These are phyloP conservation scores for Fusarium napiforme DNA, from an alignment of 2,329 filamentous ascomycete species.

Conservation along the genomic window DNA sequence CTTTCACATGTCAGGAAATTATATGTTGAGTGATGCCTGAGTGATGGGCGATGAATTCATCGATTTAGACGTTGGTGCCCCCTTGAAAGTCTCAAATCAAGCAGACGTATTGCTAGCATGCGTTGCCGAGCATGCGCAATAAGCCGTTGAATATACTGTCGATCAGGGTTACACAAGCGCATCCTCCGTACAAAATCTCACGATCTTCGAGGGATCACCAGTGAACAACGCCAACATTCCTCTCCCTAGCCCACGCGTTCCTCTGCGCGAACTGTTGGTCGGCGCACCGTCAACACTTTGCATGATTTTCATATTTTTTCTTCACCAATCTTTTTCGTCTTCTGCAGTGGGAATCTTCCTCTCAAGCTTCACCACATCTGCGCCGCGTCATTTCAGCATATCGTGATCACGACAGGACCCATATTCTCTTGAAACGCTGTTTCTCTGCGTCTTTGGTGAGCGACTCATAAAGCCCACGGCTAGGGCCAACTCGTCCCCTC, in stretches of 20 bases:
- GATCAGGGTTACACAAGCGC: slow-evolving; percentile 13
- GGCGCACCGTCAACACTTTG: background rate
- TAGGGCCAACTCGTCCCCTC: background rate
- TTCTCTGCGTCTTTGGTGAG: background rate
- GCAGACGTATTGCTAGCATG: slow-evolving; percentile 5
- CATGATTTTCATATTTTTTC: background rate
- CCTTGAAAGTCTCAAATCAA: slow-evolving; percentile 22
- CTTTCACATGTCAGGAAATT: slow-evolving; percentile 48
- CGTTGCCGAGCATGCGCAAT: slow-evolving; percentile 22
- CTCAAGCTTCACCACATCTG: background rate
- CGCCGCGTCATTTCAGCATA: background rate
- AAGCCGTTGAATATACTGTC: slow-evolving; percentile 4
- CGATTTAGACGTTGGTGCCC: slow-evolving; percentile 16
- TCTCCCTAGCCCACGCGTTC: slow-evolving; percentile 3
- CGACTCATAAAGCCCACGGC: background rate
- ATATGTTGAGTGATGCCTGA: background rate
- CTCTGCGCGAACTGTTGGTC: background rate
- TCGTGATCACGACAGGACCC: background rate
- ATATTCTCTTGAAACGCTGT: background rate
- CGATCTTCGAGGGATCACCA: slow-evolving; percentile 1
- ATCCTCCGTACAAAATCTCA: slow-evolving; percentile 8
- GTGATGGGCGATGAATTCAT: background rate
- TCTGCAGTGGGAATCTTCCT: background rate
- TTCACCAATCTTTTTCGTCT: background rate
- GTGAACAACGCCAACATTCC: slow-evolving; percentile 34